Evolutionary conservation across 306 rosid genomes (phyloP).

Genomic region (Cucumis cinereus): DNA sequence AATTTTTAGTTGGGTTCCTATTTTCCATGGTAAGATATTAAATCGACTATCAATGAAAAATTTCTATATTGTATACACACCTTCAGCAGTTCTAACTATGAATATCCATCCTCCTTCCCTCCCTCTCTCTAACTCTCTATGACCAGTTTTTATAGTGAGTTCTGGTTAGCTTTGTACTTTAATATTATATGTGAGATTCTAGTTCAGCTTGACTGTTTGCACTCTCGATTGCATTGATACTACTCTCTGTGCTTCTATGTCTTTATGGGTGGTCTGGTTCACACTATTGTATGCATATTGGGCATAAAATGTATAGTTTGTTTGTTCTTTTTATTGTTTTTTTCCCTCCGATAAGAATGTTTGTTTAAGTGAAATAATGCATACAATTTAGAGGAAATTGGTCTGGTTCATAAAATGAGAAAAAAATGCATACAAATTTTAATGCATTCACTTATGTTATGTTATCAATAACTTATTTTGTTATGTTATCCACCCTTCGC

Average conservation of each 20-base stretch:
- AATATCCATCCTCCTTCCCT: neutral
- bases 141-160: neutral
- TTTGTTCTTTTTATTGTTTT: neutral
- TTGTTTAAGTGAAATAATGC: neutral
- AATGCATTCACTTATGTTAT: neutral
- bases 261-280: neutral
- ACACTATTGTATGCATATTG: neutral
- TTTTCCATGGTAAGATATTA: slow-evolving; percentile 39
- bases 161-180: neutral
- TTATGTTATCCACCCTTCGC: no score
- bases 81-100: neutral
- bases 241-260: neutral
- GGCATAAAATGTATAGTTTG: neutral
- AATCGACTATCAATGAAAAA: neutral
- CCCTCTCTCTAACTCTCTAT: neutral
- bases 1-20: slow-evolving; percentile 67
- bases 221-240: neutral
- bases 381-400: no score
- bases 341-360: no score
- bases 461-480: no score
- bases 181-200: neutral
- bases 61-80: neutral
- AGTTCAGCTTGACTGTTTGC: neutral
- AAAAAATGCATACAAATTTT: neutral
- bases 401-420: no score